Base-by-base conservation (phyloP, 1,284 basidiomycete genomes). In the Paramarasmius palmivorus region DNA sequence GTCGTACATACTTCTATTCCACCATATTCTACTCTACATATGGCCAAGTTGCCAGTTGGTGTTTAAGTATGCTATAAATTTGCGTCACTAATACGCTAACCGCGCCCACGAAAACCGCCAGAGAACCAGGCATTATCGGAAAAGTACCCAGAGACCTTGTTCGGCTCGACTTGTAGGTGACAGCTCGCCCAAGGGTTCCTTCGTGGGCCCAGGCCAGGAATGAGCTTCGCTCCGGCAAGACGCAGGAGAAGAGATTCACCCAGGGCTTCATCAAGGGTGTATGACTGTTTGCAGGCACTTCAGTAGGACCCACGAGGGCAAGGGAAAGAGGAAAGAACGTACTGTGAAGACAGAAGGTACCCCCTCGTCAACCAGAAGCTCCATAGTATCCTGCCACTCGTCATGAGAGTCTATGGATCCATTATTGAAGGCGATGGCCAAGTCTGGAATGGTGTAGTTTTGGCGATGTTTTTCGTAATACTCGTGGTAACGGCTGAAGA, bases 351-450 rank as follows among this genome's bases (percentile, higher is more conserved):
- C 52, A 8, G 59, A 58, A 1, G 66, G 64, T 17, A 68, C 61
- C n/a, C 62, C 59, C 10, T 57, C 58, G 20, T 63, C 53, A 9
- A 65, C 58, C 14, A 70, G 57, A 15, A 61, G 10, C n/a, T 60
- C 53, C 41, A 68, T 55, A 0, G 67, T 64, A 12, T 51, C 42
- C 40, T 52, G 49, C 68, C 68, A 70, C 1, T 57, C 52, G 1
- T 51, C 48, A 10, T 9, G 32, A 10, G 59, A 56, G 34, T 63
- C 60, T 0, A 63, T 65, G 10, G 60, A 54, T 1, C 68, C 67
- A 14, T 67, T 66, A 50, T 71, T 68, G 59, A 71, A 71, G 1
- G 67, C 69, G 29, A 70, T 57, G 2, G 66, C 65, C 10, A 72
- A 59, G 44, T 68, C 68, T 1, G 69, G 70, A 19, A 55, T 61